Conservation (phyloP, 164 flowering plant species). For the Echeveria elegans region DNA sequence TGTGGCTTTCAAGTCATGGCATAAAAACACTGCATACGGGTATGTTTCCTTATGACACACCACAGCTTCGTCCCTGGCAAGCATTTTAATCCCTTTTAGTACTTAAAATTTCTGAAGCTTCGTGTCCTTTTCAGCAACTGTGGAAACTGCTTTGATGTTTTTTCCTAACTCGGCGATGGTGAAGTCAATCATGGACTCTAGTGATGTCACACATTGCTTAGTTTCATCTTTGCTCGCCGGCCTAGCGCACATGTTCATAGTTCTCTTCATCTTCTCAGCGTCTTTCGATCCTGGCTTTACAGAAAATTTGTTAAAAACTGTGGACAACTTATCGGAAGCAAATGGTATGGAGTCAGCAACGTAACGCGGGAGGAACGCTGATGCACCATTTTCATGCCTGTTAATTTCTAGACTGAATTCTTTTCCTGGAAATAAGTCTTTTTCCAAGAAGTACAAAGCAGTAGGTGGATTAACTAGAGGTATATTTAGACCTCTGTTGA, state of each 20-base stretch:
- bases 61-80: constrained; percentile 17
- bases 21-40: constrained; percentile 35
- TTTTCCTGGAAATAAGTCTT: constrained; percentile 22
- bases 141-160: constrained; percentile 22
- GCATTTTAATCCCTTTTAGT: constrained; percentile 18
- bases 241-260: constrained; percentile 29
- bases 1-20: constrained; percentile 22
- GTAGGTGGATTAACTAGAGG: constrained; percentile 14
- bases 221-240: constrained; percentile 27
- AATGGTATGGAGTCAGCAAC: constrained; percentile 27
- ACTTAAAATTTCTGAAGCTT: constrained; percentile 23
- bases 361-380: constrained; percentile 26
- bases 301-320: constrained; percentile 19
- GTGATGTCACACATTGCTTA: constrained; percentile 35
- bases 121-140: constrained; percentile 24
- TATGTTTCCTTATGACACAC: constrained; percentile 35
- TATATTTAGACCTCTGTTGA: not conserved
- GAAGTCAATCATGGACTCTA: constrained; percentile 40
- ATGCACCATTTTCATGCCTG: constrained; percentile 14
- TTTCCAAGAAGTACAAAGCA: constrained; percentile 36
- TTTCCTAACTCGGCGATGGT: constrained; percentile 30
- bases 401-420: constrained; percentile 24
- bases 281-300: constrained; percentile 25
- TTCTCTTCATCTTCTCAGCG: constrained; percentile 25
- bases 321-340: constrained; percentile 27